Base-by-base conservation (phyloP, 768 basidiomycete genomes). In the Hypholoma fasciculare region DNA sequence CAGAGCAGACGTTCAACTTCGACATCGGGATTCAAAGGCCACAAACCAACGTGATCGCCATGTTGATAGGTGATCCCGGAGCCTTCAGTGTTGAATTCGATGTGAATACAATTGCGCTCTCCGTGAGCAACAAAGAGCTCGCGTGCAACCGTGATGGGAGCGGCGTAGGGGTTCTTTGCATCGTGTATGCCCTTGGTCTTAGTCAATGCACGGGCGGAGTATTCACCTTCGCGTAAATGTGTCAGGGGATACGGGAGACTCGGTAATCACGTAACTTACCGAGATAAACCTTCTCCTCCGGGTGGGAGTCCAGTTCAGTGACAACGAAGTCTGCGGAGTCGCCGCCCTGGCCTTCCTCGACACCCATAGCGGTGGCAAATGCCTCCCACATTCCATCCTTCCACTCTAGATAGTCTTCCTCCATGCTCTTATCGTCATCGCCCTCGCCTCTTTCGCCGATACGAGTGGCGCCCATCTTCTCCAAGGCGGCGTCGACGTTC, bases 391-490 rank as follows among this genome's bases (percentile, higher is more conserved):
- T 96, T 64, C 81, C 83, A 68, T 99, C 96, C 73, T 98, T 99
- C 96, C 96, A 99, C 66, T 93, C 95, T 12, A 99, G 84, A 71
- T 98, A 99, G 73, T 99, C 96, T 77, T 99, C 96, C 72, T 99
- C 96, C 96, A 99, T 98, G 69, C 91, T 94, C 80, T 97, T 97
- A 75, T 99, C 97, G 69, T 99, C 96, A 68, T 99, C 97, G 62
- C 96, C 96, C 73, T 98, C 96, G 9, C 96, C 96, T 39, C 89
- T 81, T 70, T 89, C 88, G 43, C 95, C 95, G 37, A 98, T 90
- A 52, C 94, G 86, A 54, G 78, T 71, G 19, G 85, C 97, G 27
- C 95, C 96, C 79, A 94, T 87, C 68, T 87, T 85, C 4, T 82
- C 72, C 58, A 99, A 75, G 27, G 84, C 73, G 2, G 79, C 67